Base-by-base conservation (phyloP, 768 basidiomycete species). In the Cubamyces sp. region DNA sequence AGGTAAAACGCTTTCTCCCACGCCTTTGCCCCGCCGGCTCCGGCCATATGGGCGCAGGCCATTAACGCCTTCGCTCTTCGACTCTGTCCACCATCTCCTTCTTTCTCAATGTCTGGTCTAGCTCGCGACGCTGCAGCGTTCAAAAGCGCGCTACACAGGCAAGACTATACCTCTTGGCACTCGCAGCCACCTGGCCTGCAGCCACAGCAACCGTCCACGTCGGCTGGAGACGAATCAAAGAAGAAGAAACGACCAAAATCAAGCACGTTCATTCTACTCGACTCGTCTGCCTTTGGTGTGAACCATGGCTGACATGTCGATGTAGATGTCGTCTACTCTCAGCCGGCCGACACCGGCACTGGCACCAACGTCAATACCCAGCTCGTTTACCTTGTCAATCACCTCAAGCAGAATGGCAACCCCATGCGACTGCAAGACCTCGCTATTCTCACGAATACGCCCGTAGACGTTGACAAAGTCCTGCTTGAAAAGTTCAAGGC, bases 361-460 rank as follows among this genome's bases (percentile, higher is more conserved):
- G 92, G 92, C 11, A 82, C 76, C 54, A 91, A 96, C 78, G 80
- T 91, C 61, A 92, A 92, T 68, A 96, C 94, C 0, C 92, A 94
- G 73, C 81, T 96, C 30, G 86, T 94, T 2, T 93, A 92, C 70
- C 90, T 90, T 6, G 87, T 96, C 25, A 86, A 87, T 65, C 82
- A 88, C 74, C 83, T 96, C 62, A 95, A 91, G 79, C 91, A 90
- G 85, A 71, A 52, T 30, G 71, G 71, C 42, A 74, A 72, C 62
- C 94, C 94, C 12, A 92, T 92, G 82, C 87, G 94, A 3, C 76
- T 96, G 49, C 88, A 95, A 73, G 94, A 96, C 71, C 80, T 96
- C 48, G 91, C 94, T 2, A 87, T 95, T 45, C 80, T 89, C 19
- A 91, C 90, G 0, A 85, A 84, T 68, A 88, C 90, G 1, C 90